phyloP scores from a whole-genome alignment of 2,329 filamentous ascomycete species.

The Pseudogymnoascus sp. region DNA sequence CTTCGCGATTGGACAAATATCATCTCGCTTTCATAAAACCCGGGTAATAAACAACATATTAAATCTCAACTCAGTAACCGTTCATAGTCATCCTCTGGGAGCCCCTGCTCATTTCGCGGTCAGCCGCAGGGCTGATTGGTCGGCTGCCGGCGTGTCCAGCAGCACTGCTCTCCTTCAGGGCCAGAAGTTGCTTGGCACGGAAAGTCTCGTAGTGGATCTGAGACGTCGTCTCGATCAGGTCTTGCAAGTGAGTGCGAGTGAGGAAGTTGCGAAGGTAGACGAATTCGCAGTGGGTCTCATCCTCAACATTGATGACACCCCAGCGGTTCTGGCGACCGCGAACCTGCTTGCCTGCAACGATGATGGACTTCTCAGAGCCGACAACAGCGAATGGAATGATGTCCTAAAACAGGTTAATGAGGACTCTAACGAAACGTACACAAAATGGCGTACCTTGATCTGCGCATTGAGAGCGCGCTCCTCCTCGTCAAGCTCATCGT shows the following conservation, averaged over 20 bases:
- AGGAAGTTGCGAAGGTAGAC: conserved; percentile 98
- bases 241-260: conserved; percentile 94
- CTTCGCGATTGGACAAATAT: conserved; percentile 29
- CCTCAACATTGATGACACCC: conserved; percentile 99
- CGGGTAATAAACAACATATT: conserved; percentile 12
- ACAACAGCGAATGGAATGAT: conserved; percentile 97
- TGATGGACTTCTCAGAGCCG: conserved; percentile 95
- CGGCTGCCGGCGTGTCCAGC: conserved; percentile 67
- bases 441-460: conserved; percentile 68
- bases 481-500: conserved; percentile 96
- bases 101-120: conserved; percentile 92
- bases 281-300: conserved; percentile 99
- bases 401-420: conserved; percentile 51
- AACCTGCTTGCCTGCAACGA: conserved; percentile 94
- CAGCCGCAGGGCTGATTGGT: conserved; percentile 91
- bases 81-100: conserved; percentile 99
- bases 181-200: conserved; percentile 97
- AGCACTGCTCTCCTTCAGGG: conserved; percentile 95
- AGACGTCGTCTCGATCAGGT: conserved; percentile 97
- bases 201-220: conserved; percentile 99
- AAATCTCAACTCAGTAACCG: conserved; percentile 63
- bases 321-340: conserved; percentile 97
- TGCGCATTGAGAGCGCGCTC: conserved; percentile 87
- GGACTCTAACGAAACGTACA: background rate
- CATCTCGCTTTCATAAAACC: conserved; percentile 25